Evolutionary conservation across 2,329 filamentous ascomycete genomes (phyloP).

Genomic region (Drechslera avenae): DNA sequence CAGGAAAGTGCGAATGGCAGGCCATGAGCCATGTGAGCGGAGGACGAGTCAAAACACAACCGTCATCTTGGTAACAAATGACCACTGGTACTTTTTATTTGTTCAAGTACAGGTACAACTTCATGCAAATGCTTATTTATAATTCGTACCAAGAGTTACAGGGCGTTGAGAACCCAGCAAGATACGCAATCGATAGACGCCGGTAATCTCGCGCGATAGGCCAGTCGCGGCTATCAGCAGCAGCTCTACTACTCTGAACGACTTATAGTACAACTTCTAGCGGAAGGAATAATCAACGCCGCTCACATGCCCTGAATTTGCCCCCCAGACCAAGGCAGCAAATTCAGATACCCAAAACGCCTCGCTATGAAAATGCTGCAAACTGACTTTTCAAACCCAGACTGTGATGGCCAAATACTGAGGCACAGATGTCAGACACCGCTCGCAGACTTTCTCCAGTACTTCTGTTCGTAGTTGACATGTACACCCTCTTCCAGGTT

Average conservation of each 20-base stretch:
- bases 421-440: constrained; percentile 18
- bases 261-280: constrained; percentile 27
- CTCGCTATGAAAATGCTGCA: constrained; percentile 46
- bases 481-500: constrained; percentile 49
- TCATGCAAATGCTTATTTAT: neutral
- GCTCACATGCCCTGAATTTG: constrained; percentile 26
- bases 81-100: neutral
- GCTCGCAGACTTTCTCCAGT: constrained; percentile 58
- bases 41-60: neutral
- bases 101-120: too few species aligned
- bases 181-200: constrained; percentile 7
- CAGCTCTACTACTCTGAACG: neutral
- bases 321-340: constrained; percentile 19
- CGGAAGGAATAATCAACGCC: constrained; percentile 20
- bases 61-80: neutral
- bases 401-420: neutral
- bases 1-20: constrained; percentile 14
- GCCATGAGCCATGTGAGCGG: neutral
- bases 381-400: constrained; percentile 9
- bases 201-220: too few species aligned
- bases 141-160: neutral
- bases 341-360: constrained; percentile 44
- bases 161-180: neutral
- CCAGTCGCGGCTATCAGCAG: neutral
- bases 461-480: constrained; percentile 66